phyloP scores from a whole-genome alignment of 1,284 basidiomycete genomes.

The Butyriboletus appendiculatus region DNA sequence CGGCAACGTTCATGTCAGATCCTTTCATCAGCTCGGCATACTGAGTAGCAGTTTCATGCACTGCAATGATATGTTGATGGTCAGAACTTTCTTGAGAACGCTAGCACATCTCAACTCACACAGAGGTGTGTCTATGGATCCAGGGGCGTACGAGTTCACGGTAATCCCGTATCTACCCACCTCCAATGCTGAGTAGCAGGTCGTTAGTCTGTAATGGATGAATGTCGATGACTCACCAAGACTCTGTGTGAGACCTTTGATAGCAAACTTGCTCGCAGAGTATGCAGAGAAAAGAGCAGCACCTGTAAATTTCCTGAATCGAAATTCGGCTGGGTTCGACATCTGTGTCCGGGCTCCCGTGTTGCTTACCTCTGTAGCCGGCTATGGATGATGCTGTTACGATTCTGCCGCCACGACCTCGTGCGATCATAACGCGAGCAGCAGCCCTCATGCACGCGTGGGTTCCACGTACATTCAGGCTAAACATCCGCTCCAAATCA shows the following conservation, averaged over 20 bases:
- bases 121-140: constrained; percentile 3
- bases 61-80: neutral
- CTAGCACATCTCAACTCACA: neutral
- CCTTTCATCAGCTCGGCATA: neutral
- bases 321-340: neutral
- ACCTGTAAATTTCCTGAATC: neutral
- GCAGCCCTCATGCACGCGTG: constrained; percentile 5
- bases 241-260: constrained; percentile 8
- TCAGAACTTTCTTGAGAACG: neutral
- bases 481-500: constrained; percentile 3
- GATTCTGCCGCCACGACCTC: constrained; percentile 6
- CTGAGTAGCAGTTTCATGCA: neutral
- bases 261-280: constrained; percentile 8
- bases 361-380: constrained; percentile 1
- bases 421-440: constrained; percentile 3
- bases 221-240: neutral
- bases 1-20: neutral
- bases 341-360: neutral
- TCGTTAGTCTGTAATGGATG: neutral
- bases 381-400: constrained; percentile 9
- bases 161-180: neutral
- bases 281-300: constrained; percentile 5
- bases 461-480: constrained; percentile 5
- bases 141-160: neutral
- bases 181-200: neutral